Evolutionary conservation across 208 protist genomes (phyloP).

Genomic region (Leishmania turanica): DNA sequence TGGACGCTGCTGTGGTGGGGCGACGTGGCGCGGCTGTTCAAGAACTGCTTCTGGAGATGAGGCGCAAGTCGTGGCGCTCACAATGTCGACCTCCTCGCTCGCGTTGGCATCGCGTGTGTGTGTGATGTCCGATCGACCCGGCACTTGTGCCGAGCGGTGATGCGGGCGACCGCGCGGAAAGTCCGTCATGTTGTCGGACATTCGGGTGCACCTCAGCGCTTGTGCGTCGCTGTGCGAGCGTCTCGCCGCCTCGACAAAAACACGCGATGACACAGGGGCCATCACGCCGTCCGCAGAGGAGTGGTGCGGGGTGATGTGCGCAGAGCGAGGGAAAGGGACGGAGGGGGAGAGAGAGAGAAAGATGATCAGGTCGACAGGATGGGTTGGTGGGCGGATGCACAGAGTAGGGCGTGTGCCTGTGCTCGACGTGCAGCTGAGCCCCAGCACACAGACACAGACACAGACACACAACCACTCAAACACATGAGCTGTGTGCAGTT

Average conservation of each 20-base stretch:
- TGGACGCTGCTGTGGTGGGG: background rate
- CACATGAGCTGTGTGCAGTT: background rate
- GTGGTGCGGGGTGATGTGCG: background rate
- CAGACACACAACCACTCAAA: background rate
- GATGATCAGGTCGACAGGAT: background rate
- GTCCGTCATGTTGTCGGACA: background rate
- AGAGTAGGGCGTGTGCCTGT: background rate
- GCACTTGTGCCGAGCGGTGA: background rate
- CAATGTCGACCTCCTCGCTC: background rate
- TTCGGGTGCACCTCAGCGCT: background rate
- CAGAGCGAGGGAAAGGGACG: background rate
- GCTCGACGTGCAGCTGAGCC: background rate
- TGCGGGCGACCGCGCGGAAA: background rate
- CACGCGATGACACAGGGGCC: background rate
- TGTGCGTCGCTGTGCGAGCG: background rate
- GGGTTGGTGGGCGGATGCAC: background rate
- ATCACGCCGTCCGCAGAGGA: background rate
- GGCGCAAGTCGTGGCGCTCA: conserved; percentile 8
- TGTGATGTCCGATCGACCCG: too few species aligned
- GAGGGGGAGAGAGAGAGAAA: background rate
- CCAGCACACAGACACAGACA: background rate
- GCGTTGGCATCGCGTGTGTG: background rate
- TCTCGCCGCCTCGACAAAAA: background rate
- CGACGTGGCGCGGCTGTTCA: background rate
- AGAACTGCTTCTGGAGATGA: background rate